These are phyloP conservation scores for Aureobasidium leucospermi DNA, from an alignment of 2,329 filamentous ascomycete species.

Conservation along the genomic window DNA sequence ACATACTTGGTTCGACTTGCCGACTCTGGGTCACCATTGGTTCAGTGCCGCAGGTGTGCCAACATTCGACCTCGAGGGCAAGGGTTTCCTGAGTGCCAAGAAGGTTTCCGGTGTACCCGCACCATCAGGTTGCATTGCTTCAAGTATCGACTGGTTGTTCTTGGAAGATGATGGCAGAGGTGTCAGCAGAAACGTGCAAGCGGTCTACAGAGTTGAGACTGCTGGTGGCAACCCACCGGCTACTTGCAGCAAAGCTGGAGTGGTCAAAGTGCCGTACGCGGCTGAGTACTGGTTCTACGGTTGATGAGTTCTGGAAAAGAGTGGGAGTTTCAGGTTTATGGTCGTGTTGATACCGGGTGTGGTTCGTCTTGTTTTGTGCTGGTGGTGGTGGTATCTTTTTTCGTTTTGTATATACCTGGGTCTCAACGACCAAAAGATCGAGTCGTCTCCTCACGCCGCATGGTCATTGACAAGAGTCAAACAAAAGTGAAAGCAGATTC, in stretches of 20 bases:
- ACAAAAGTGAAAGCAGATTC: too few relatives aligned
- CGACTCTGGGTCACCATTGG: slow-evolving; percentile 55
- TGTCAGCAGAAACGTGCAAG: slow-evolving; percentile 32
- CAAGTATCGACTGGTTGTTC: slow-evolving; percentile 41
- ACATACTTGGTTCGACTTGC: slow-evolving; percentile 1
- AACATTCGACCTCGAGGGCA: slow-evolving; percentile 50
- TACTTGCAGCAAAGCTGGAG: slow-evolving; percentile 30
- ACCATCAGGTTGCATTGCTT: slow-evolving; percentile 34
- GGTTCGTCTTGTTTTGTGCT: too few relatives aligned
- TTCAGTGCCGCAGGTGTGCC: slow-evolving; percentile 51
- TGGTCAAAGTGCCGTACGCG: slow-evolving; percentile 37
- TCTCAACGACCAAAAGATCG: too few relatives aligned
- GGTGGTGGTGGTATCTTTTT: too few relatives aligned
- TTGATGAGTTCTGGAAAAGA: not conserved
- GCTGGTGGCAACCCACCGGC: slow-evolving; percentile 37
- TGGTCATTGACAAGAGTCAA: too few relatives aligned
- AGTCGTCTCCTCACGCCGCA: too few relatives aligned
- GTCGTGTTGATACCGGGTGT: too few relatives aligned
- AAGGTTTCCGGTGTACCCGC: slow-evolving; percentile 47
- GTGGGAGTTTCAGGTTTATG: too few relatives aligned
- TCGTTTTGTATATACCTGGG: too few relatives aligned
- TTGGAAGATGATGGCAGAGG: slow-evolving; percentile 32
- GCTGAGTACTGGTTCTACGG: slow-evolving; percentile 44
- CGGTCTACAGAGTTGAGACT: slow-evolving; percentile 43
- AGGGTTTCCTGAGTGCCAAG: slow-evolving; percentile 39